A percentile compares a stretch with the other conserved stretches of the same genome.
Conservation (phyloP, 495 filamentous ascomycete genomes). For the Astrocystis sublimbata region DNA sequence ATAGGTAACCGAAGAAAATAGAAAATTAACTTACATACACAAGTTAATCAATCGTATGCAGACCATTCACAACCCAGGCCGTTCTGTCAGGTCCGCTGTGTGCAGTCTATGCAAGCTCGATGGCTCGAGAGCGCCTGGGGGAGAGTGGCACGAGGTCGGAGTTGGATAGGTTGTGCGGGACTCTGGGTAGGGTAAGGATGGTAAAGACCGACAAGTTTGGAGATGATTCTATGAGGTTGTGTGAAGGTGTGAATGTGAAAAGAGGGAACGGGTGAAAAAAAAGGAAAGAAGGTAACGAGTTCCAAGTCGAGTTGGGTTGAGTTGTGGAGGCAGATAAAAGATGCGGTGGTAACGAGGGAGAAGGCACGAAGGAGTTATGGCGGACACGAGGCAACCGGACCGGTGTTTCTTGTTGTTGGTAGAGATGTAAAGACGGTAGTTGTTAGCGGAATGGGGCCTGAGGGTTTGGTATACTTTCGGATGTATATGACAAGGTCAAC, state of each 20-base stretch:
- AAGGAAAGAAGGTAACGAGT: background rate
- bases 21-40: slow-evolving; percentile 1
- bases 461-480: slow-evolving; percentile 11
- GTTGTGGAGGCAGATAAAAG: background rate
- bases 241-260: background rate
- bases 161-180: background rate
- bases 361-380: slow-evolving; percentile 16
- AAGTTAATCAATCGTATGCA: slow-evolving; percentile 8
- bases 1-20: background rate
- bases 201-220: no score
- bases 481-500: slow-evolving; percentile 9
- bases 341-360: slow-evolving; percentile 13
- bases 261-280: background rate
- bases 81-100: background rate
- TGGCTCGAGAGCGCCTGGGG: slow-evolving; percentile 5
- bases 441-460: slow-evolving; percentile 4
- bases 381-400: slow-evolving; percentile 15
- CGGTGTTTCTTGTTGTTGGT: slow-evolving; percentile 6
- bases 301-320: background rate
- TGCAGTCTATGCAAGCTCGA: slow-evolving; percentile 2
- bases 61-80: background rate
- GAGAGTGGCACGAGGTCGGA: background rate
- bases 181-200: no score
- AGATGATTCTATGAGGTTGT: no score
- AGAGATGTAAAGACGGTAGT: slow-evolving; percentile 11